Percentiles rank a stretch among this genome's conserved stretches.
These are phyloP conservation scores for Myotisia sp. DNA, from an alignment of 2,329 filamentous ascomycete genomes.

Conservation along the genomic window DNA sequence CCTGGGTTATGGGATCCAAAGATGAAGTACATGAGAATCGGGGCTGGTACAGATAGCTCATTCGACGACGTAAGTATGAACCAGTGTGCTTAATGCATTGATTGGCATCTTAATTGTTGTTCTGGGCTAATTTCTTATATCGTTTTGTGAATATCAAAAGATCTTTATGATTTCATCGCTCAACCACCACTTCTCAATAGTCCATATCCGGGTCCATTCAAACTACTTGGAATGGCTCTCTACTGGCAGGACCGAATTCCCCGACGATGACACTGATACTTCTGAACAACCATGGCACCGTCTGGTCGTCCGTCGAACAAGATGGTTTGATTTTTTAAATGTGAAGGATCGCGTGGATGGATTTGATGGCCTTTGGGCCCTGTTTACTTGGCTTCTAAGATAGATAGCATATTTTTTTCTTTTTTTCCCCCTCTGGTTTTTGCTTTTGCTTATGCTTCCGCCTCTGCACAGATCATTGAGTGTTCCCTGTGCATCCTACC, in stretches of 20 bases:
- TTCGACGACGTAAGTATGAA: conserved; percentile 40
- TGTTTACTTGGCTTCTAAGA: conserved; percentile 41
- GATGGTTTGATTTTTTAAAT: conserved; percentile 47
- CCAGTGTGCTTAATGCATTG: too few relatives aligned
- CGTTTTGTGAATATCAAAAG: conserved; percentile 20
- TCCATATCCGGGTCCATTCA: conserved; percentile 44
- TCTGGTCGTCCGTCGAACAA: conserved; percentile 40
- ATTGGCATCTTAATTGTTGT: too few relatives aligned
- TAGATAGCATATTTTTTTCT: not conserved
- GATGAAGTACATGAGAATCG: conserved; percentile 43
- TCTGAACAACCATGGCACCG: conserved; percentile 35
- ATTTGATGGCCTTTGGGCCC: conserved; percentile 43
- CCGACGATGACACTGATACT: conserved; percentile 9
- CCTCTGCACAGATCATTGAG: too few relatives aligned
- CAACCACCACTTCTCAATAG: conserved; percentile 47
- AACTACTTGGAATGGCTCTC: conserved; percentile 43
- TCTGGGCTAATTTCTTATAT: not conserved
- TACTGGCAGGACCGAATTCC: conserved; percentile 26
- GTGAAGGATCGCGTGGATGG: conserved; percentile 41
- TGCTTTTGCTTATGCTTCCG: too few relatives aligned
- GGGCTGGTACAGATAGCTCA: conserved; percentile 33
- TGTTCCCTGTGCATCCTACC: too few relatives aligned
- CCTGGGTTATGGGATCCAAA: conserved; percentile 43
- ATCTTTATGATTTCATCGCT: conserved; percentile 48
- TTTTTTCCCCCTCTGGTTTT: too few relatives aligned